phyloP scores from a whole-genome alignment of 2,329 filamentous ascomycete genomes.

The Blastomyces emzantsi region DNA sequence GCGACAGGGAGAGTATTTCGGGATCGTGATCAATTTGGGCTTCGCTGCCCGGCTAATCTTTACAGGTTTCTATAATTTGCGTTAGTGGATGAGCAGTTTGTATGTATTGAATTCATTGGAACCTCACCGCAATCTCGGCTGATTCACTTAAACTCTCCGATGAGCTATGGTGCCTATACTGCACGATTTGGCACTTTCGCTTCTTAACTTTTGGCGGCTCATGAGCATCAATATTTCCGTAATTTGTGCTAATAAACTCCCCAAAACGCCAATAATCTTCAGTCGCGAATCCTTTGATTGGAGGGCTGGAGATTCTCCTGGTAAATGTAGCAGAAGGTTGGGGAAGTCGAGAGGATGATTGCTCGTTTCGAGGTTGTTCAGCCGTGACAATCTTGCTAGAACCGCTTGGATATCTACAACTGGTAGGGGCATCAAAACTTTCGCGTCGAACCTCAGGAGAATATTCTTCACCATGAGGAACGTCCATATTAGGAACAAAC shows the following conservation, averaged over 20 bases:
- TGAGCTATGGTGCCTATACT: neutral
- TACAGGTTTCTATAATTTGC: neutral
- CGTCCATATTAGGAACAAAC: neutral
- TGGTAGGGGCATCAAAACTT: neutral
- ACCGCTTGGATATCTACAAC: neutral
- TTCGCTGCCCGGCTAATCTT: neutral
- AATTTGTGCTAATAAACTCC: conserved; percentile 3
- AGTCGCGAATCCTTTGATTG: neutral
- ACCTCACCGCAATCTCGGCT: neutral
- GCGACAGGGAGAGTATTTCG: neutral
- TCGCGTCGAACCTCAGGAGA: neutral
- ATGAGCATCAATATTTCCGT: neutral
- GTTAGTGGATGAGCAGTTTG: neutral
- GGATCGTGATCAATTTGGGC: conserved; percentile 2
- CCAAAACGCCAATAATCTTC: conserved; percentile 6
- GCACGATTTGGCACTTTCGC: conserved; percentile 5
- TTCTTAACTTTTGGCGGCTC: neutral
- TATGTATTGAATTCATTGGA: neutral
- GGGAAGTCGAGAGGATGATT: neutral
- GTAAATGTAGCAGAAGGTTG: neutral
- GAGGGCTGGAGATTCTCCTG: neutral
- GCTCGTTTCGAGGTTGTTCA: neutral
- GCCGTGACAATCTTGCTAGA: neutral
- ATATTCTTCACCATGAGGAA: neutral
- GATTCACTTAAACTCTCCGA: neutral